Conservation (phyloP, 148 eudicot species). For the Chenopodium berlandieri region DNA sequence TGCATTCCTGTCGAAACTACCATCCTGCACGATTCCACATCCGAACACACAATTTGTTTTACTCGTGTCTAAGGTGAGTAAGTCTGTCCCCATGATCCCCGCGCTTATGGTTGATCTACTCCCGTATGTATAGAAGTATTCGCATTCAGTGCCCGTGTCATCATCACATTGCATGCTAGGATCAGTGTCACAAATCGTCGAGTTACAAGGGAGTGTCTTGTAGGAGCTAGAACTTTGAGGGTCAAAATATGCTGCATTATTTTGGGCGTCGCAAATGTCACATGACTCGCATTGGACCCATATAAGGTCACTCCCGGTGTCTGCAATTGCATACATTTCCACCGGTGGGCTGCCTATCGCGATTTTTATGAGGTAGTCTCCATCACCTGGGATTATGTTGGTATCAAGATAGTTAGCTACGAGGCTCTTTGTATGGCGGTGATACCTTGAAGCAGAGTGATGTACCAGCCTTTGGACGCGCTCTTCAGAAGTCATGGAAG, state of each 20-base stretch:
- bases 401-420: neutral
- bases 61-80: conserved; percentile 29
- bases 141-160: conserved; percentile 12
- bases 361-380: conserved; percentile 26
- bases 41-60: conserved; percentile 29
- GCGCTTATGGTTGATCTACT: conserved; percentile 24
- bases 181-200: conserved; percentile 8
- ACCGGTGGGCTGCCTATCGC: conserved; percentile 29
- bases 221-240: conserved; percentile 18
- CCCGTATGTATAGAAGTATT: conserved; percentile 33
- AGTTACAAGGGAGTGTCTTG: conserved; percentile 18
- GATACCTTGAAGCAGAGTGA: conserved; percentile 20
- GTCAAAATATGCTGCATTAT: conserved; percentile 12
- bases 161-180: conserved; percentile 12
- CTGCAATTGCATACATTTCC: conserved; percentile 19
- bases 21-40: conserved; percentile 29
- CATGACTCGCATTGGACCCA: conserved; percentile 34
- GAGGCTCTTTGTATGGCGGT: conserved; percentile 4
- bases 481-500: conserved; percentile 20
- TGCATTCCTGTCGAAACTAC: conserved; percentile 19
- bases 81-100: conserved; percentile 35
- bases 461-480: conserved; percentile 15
- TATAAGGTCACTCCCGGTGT: conserved; percentile 33
- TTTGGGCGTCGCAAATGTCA: conserved; percentile 16
- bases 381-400: conserved; percentile 18